Percentiles rank a stretch among this genome's conserved stretches.
These are phyloP conservation scores for Henckelia pumila DNA, from an alignment of 257 asterid genomes.

Conservation along the genomic window DNA sequence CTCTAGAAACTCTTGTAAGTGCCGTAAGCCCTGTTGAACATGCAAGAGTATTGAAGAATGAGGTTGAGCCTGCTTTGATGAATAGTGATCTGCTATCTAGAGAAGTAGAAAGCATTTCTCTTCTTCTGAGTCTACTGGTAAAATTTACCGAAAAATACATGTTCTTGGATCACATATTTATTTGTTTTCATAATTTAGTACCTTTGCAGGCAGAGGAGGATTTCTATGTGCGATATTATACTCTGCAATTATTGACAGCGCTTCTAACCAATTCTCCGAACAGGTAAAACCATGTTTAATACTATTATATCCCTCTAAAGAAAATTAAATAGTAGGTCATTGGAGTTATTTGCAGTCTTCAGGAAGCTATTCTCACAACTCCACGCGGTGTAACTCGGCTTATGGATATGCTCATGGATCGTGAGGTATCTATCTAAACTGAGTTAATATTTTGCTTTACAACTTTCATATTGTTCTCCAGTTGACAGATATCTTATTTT, in stretches of 20 bases:
- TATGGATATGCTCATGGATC: slow-evolving; percentile 99
- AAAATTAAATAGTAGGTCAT: slow-evolving; percentile 16
- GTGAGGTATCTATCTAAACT: slow-evolving; percentile 67
- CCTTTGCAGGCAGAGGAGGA: slow-evolving; percentile 87
- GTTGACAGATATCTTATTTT: slow-evolving; percentile 16
- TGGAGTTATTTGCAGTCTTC: slow-evolving; percentile 58
- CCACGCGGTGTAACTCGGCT: slow-evolving; percentile 92
- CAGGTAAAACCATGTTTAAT: slow-evolving; percentile 44
- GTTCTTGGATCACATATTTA: slow-evolving; percentile 18
- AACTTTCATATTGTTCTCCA: slow-evolving; percentile 11
- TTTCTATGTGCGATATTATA: slow-evolving; percentile 86
- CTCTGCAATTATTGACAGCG: slow-evolving; percentile 82
- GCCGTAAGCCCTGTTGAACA: slow-evolving; percentile 76
- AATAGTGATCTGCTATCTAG: slow-evolving; percentile 83
- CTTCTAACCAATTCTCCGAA: slow-evolving; percentile 85
- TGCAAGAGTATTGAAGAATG: slow-evolving; percentile 55
- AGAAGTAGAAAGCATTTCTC: slow-evolving; percentile 84
- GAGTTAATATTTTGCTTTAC: slow-evolving; percentile 3
- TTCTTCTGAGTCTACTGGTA: slow-evolving; percentile 89
- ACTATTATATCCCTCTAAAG: neutral
- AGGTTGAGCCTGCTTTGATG: slow-evolving; percentile 85
- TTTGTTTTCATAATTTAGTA: slow-evolving; percentile 31
- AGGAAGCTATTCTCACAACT: slow-evolving; percentile 89
- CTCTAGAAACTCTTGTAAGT: slow-evolving; percentile 75
- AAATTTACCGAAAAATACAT: slow-evolving; percentile 29